Base-by-base conservation (phyloP, 768 basidiomycete genomes). In the Grammothele lineata region DNA sequence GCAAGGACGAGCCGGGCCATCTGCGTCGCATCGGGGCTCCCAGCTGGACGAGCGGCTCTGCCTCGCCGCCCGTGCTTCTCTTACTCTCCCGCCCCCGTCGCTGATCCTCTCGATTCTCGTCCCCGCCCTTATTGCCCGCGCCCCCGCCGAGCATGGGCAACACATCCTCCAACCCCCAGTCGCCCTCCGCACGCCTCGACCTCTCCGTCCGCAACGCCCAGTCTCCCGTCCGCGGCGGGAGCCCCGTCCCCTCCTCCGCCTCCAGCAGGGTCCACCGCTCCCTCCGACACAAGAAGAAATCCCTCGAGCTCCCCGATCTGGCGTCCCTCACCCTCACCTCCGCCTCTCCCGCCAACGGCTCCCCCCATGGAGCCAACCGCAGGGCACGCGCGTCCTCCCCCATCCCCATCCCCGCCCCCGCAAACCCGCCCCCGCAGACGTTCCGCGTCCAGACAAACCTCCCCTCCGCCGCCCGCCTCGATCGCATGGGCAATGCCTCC, bases 251-350 rank as follows among this genome's bases (percentile, higher is more conserved):
- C 33, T 39, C 53, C 27, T 37, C 49, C 40, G 34, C 54, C 35
- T 40, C 60, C 47, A 58, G 50, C 43, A 48, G 56, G 38, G 67
- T 81, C 1, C 83, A 85, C 62, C 70, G 71, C 25, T 83, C 84
- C 36, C 66, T 87, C 48, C 72, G 81, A 33, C 70, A 72, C 18
- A 87, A 83, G 72, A 86, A 85, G 66, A 79, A 74, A 60, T 85
- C 83, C 0, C 77, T 89, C 17, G 84, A 89, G 61, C 73, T 89
- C 21, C 86, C 86, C 43, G 86, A 87, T 70, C 80, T 89, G 57
- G 75, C 75, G 11, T 66, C 68, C 48, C 72, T 77, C 53, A 66
- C 74, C 37, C 57, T 77, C 51, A 71, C 75, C 47, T 72, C 73
- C 48, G 66, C 66, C 40, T 67, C 69, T 23, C 66, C 69, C 37